Evolutionary conservation across 345 rosid species (phyloP).

Genomic region (Luvunga scandens): DNA sequence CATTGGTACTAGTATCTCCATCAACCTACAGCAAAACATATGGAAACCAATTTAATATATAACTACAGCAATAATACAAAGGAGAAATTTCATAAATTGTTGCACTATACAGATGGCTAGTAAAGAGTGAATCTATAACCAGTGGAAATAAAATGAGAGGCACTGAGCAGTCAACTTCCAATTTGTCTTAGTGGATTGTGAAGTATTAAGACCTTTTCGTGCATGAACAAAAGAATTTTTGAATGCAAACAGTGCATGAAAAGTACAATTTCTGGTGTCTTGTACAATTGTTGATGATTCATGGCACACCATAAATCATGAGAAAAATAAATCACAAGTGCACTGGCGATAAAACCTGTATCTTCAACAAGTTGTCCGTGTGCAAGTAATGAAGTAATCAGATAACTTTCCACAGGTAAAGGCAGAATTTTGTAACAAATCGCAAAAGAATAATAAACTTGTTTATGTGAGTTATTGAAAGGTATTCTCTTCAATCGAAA

Average conservation of each 20-base stretch:
- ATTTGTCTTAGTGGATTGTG: background rate
- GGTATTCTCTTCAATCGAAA: background rate
- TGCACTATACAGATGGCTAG: background rate
- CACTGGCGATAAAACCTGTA: background rate
- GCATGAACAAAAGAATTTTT: background rate
- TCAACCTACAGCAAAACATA: conserved; percentile 63
- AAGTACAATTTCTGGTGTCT: background rate
- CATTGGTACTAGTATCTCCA: conserved; percentile 96
- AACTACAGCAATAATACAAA: conserved; percentile 4
- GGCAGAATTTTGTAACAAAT: background rate
- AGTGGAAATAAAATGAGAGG: background rate
- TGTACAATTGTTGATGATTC: background rate
- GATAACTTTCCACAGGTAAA: background rate
- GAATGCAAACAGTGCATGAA: background rate
- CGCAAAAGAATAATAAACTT: background rate
- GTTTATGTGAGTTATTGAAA: background rate
- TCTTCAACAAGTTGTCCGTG: background rate
- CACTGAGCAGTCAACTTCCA: background rate
- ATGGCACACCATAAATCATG: background rate
- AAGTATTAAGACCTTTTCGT: background rate
- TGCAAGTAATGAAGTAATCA: background rate
- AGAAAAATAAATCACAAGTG: background rate
- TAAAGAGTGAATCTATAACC: background rate
- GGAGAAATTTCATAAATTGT: background rate
- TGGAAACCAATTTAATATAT: background rate